These are phyloP conservation scores for Rhazya stricta DNA, from an alignment of 257 asterid species.

Conservation along the genomic window DNA sequence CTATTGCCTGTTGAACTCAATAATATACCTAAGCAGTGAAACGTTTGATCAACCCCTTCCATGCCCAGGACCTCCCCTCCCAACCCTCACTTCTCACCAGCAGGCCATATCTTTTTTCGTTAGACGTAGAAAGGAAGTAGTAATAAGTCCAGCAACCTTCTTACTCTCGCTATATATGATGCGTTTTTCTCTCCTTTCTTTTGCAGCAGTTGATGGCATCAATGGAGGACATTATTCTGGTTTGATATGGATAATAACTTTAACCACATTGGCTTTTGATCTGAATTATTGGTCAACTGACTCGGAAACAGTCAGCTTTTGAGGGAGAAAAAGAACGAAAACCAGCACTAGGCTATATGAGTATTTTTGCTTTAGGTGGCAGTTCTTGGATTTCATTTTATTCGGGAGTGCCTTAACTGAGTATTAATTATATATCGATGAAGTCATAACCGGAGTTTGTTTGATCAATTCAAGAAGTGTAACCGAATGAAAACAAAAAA, in stretches of 20 bases:
- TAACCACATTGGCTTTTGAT: background rate
- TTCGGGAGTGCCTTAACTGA: too few species aligned
- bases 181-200: background rate
- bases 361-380: too few species aligned
- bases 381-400: too few species aligned
- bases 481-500: background rate
- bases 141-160: background rate
- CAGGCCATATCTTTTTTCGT: too few species aligned
- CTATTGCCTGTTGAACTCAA: conserved; percentile 5
- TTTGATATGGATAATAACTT: background rate
- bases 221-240: background rate
- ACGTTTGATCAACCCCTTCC: too few species aligned
- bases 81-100: too few species aligned
- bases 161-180: too few species aligned
- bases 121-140: too few species aligned
- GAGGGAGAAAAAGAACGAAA: background rate
- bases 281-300: background rate
- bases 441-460: background rate
- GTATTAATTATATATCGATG: too few species aligned
- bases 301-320: background rate
- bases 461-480: background rate
- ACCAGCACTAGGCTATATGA: too few species aligned
- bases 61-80: too few species aligned
- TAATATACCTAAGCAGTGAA: background rate
- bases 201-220: background rate